These are phyloP conservation scores for Leucaena leucocephala DNA, from an alignment of 306 rosid species.

Conservation along the genomic window DNA sequence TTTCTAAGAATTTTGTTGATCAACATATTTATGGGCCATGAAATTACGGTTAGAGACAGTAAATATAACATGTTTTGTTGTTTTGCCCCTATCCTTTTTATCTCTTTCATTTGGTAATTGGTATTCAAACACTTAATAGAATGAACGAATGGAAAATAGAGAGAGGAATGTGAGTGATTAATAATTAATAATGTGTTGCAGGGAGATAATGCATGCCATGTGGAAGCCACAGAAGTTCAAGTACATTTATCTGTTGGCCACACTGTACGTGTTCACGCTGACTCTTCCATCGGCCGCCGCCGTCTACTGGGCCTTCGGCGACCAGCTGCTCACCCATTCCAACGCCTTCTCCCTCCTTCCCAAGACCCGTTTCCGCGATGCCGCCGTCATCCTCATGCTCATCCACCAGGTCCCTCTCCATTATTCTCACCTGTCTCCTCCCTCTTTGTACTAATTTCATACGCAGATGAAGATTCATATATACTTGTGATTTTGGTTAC, in stretches of 20 bases:
- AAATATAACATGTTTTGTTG: not conserved
- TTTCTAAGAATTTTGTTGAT: not conserved
- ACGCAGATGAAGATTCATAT: too few species aligned
- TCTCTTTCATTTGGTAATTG: not conserved
- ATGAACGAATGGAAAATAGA: not conserved
- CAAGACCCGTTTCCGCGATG: constrained; percentile 55
- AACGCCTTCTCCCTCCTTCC: constrained; percentile 74
- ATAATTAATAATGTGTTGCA: constrained; percentile 25
- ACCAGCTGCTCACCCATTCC: constrained; percentile 63
- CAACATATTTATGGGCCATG: not conserved
- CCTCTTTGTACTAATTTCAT: too few species aligned
- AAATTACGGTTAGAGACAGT: not conserved
- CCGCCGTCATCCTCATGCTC: constrained; percentile 73
- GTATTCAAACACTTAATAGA: too few species aligned
- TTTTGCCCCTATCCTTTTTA: not conserved
- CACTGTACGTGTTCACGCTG: constrained; percentile 66
- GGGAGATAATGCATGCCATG: constrained; percentile 86
- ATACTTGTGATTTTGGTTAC: constrained; percentile 8
- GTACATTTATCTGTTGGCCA: constrained; percentile 61
- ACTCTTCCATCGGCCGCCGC: constrained; percentile 68
- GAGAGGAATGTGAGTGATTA: not conserved
- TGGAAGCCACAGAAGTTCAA: constrained; percentile 81
- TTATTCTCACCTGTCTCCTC: too few species aligned
- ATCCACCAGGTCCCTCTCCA: constrained; percentile 57
- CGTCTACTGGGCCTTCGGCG: constrained; percentile 77